Base-by-base conservation (phyloP, 495 filamentous ascomycete species). In the Entonaema liquescens region DNA sequence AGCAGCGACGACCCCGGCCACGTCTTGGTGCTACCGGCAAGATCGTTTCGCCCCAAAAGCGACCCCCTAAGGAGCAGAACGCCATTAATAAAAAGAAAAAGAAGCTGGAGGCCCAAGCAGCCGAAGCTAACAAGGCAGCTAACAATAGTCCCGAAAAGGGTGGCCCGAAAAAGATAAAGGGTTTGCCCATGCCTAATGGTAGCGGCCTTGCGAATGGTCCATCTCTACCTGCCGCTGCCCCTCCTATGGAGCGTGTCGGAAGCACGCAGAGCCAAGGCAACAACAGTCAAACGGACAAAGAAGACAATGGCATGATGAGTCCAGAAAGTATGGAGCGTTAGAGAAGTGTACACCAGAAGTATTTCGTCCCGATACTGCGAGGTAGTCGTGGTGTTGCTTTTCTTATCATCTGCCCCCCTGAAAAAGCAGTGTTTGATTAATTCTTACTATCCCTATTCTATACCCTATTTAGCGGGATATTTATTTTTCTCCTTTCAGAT, bases 21-120 rank as follows among this genome's bases (percentile, higher is more conserved):
- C 85, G 95, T 68, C 87, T 99, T 19, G 94, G 94, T 62, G 93
- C 95, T 42, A 97, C 92, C 21, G 95, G 95, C 65, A 98, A 98
- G 84, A 99, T 99, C 59, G 87, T 90, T 7, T 91, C 89, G 54
- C 94, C 95, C 17, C 89, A 94, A 62, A 99, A 99, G 80, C 86
- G 95, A 25, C 92, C 93, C 21, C 87, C 90, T 40, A 89, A 89
- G 74, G 90, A 92, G 67, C 91, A 92, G 72, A 88, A 90, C 42
- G 88, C 84, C 65, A 84, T 88, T 66, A 89, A 86, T 53, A 93
- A 90, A 77, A 92, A 93, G 82, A 94, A 91, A 83, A 91, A 91
- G 79, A 88, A 86, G 79, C 68, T 85, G 17, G 86, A 87, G 26
- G 82, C 81, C 5, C 79, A 83, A 70, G 82, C 78, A 12, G 79